Evolutionary conservation across 75 land plant species (phyloP).

Genomic region (Picea glauca): DNA sequence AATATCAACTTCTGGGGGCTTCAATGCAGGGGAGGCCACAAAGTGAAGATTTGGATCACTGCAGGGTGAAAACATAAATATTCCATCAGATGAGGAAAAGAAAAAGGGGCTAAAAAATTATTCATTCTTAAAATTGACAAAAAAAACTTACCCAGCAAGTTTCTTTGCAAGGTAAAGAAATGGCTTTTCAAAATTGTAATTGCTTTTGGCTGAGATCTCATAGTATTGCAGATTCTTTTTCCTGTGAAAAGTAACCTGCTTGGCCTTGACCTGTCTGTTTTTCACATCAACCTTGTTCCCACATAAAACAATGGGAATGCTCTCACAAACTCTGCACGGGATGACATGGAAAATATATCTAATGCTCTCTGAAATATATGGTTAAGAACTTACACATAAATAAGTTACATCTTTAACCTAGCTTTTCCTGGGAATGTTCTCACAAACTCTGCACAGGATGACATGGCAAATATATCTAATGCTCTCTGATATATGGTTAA

Average conservation of each 20-base stretch:
- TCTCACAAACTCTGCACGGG: constrained; percentile 74
- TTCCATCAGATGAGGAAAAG: constrained; percentile 1
- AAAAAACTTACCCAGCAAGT: constrained; percentile 28
- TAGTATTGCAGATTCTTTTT: constrained; percentile 97
- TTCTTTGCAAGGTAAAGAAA: constrained; percentile 39
- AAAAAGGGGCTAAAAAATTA: not conserved
- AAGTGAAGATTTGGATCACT: constrained; percentile 65
- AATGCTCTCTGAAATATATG: not conserved
- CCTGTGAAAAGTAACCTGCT: constrained; percentile 93
- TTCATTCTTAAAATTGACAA: not conserved
- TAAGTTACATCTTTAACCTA: not conserved
- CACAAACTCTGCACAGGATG: constrained; percentile 61
- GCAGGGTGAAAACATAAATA: not conserved
- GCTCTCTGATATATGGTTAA: not conserved
- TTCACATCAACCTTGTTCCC: constrained; percentile 95
- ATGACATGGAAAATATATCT: not conserved
- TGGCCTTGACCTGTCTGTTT: constrained; percentile 91
- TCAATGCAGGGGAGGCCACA: constrained; percentile 65
- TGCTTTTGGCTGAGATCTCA: constrained; percentile 96
- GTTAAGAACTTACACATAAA: not conserved
- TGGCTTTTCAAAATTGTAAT: constrained; percentile 96
- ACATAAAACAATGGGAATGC: constrained; percentile 87
- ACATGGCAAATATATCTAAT: not conserved
- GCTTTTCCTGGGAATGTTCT: constrained; percentile 63
- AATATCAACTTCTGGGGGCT: constrained; percentile 81